Evolutionary conservation across 2,329 filamentous ascomycete genomes (phyloP).

Genomic region (Rhytidhysteron rufulum): DNA sequence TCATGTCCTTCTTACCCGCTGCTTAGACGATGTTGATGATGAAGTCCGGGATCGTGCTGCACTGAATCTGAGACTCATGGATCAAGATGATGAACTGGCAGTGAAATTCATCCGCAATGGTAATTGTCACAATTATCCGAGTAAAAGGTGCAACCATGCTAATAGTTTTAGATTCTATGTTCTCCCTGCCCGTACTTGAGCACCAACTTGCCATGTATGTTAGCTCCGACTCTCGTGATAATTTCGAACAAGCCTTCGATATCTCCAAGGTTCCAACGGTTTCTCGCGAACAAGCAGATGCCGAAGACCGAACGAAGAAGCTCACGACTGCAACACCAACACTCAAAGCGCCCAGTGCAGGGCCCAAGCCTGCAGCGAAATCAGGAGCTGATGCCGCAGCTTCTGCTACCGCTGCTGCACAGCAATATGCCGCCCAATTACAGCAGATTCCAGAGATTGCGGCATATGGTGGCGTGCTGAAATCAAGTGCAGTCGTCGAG

Average conservation of each 20-base stretch:
- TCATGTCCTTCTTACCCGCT: constrained; percentile 84
- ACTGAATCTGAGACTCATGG: constrained; percentile 87
- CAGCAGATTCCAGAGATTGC: constrained; percentile 87
- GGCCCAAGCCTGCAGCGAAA: constrained; percentile 67
- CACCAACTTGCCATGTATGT: constrained; percentile 98
- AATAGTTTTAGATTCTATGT: constrained; percentile 72
- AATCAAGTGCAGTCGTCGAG: constrained; percentile 81
- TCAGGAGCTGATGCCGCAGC: constrained; percentile 71
- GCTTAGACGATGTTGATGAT: constrained; percentile 94
- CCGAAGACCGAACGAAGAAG: constrained; percentile 95
- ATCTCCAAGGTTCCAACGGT: constrained; percentile 88
- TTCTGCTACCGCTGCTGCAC: constrained; percentile 72
- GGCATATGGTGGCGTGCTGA: constrained; percentile 84
- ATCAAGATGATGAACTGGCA: constrained; percentile 83
- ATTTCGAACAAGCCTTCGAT: constrained; percentile 83
- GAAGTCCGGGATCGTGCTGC: constrained; percentile 95
- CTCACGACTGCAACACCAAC: constrained; percentile 88
- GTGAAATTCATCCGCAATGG: constrained; percentile 89
- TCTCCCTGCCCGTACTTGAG: constrained; percentile 89
- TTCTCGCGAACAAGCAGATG: constrained; percentile 90
- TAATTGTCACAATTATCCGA: constrained; percentile 37
- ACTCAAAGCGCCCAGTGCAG: constrained; percentile 84
- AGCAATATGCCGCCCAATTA: constrained; percentile 85
- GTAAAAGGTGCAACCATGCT: constrained; percentile 17
- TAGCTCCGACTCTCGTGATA: constrained; percentile 82